Conservation (phyloP, 306 rosid genomes). For the Adenanthera pavonina region DNA sequence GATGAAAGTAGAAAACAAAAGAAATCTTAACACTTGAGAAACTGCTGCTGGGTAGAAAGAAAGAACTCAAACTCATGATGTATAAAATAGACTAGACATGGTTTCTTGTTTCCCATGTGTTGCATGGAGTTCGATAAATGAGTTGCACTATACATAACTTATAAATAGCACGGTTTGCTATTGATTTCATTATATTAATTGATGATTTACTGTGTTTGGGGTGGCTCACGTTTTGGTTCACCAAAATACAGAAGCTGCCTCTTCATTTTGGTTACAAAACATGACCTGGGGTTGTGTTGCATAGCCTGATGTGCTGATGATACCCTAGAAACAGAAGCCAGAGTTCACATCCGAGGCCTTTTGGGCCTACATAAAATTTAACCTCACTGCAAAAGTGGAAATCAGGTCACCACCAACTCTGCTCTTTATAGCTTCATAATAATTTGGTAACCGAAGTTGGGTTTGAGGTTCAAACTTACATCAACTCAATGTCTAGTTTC, state of each 20-base stretch:
- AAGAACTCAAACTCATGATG: background rate
- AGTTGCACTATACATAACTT: no score
- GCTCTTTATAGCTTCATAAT: background rate
- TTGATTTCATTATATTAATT: no score
- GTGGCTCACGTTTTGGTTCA: no score
- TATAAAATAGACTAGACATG: background rate
- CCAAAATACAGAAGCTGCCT: no score
- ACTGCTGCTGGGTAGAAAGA: background rate
- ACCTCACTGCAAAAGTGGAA: background rate
- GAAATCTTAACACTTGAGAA: background rate
- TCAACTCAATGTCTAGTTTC: background rate
- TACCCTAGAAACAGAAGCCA: background rate
- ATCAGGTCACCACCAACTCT: background rate
- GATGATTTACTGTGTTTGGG: no score
- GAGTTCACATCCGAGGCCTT: background rate
- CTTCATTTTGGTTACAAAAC: no score
- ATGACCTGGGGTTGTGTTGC: no score
- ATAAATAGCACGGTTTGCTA: no score
- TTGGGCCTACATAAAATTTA: background rate
- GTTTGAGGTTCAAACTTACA: background rate
- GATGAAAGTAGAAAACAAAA: background rate
- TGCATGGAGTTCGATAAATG: no score
- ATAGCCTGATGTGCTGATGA: no score
- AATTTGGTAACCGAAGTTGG: slow-evolving; percentile 1
- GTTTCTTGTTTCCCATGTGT: no score